phyloP scores from a whole-genome alignment of 2,329 filamentous ascomycete genomes.

The Raffaelea albimanens region DNA sequence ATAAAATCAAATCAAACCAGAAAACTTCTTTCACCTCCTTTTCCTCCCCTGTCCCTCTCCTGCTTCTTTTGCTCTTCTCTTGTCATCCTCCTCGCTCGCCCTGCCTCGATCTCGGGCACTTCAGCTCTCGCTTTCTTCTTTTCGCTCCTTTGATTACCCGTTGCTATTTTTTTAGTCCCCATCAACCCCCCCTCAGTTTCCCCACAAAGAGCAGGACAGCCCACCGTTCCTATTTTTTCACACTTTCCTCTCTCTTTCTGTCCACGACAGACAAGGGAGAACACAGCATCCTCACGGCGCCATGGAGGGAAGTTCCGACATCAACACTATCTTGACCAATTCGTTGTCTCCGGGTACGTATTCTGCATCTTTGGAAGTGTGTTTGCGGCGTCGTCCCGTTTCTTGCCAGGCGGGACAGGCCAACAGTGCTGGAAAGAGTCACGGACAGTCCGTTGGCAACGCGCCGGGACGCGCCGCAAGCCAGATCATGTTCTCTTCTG shows the following conservation, averaged over 20 bases:
- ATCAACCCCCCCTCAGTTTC: background rate
- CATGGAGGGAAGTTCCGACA: conserved; percentile 75
- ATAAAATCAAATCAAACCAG: conserved; percentile 3
- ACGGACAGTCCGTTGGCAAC: too few species aligned
- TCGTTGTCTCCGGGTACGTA: conserved; percentile 86
- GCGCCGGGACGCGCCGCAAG: too few species aligned
- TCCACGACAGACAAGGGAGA: conserved; percentile 5
- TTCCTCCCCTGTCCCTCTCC: background rate
- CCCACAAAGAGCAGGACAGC: conserved; percentile 6
- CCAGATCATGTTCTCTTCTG: conserved; percentile 7
- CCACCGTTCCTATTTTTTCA: conserved; percentile 1
- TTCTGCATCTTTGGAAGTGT: background rate
- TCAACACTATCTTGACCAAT: conserved; percentile 95
- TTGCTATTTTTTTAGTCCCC: conserved; percentile 1
- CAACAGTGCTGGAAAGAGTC: too few species aligned
- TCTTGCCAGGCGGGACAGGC: too few species aligned
- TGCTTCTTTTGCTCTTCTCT: background rate
- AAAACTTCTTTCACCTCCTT: conserved; percentile 7
- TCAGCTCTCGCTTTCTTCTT: background rate
- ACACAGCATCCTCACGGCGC: conserved; percentile 19
- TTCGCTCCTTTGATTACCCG: background rate
- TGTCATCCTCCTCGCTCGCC: background rate
- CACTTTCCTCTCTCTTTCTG: conserved; percentile 4
- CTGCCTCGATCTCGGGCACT: background rate
- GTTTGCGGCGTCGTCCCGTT: conserved; percentile 1